Evolutionary conservation across 176 grass and related monocot genomes (phyloP), one percentile per base, ranked within the genome.

Genomic region (Eragrostis nindensis): DNA sequence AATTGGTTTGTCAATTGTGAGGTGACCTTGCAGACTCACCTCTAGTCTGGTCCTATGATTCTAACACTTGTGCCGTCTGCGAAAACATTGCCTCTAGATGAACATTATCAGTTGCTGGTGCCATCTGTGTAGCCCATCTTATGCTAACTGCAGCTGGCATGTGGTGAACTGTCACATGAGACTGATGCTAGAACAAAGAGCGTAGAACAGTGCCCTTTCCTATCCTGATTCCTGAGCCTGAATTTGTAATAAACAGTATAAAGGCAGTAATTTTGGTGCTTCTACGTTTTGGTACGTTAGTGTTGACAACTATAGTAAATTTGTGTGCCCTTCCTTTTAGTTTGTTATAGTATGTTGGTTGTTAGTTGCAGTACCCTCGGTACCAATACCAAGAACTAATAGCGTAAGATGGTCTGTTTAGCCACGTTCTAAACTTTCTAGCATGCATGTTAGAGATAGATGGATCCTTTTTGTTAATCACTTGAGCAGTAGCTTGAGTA

Each of bases 351-450:
- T 45, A 6, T 71, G 71, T 54, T 62, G 79, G 55, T 82, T 71
- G 76, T 87, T 56, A 64, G 73, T 56, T 82, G 73, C 72, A 77
- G 8, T 66, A 77, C 54, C 71, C 55, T 70, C 13, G 29, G 44
- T 77, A 71, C 55, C 73, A 52, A 46, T 48, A 27, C 59, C 54
- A 56, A 49, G 45, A 32, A 50, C 46, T 44, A 62, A 16, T 42
- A 45, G 42, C 36, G 25, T 65, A 40, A 63, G 50, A 19, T 30
- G 64, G 52, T 75, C 11, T 54, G 24, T 67, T 42, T 27, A 21
- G 77, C 66, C 29, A 38, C 18, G 21, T 46, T 30, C 65, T 46
- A 38, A 30, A 21, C 11, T 67, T 79, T 79, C 8, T 1, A 76
- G 14, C 45, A 53, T 54, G 18, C 30, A 44, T 7, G 38, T 11